Conservation (phyloP, 306 rosid species). For the Cajanus cajan region DNA sequence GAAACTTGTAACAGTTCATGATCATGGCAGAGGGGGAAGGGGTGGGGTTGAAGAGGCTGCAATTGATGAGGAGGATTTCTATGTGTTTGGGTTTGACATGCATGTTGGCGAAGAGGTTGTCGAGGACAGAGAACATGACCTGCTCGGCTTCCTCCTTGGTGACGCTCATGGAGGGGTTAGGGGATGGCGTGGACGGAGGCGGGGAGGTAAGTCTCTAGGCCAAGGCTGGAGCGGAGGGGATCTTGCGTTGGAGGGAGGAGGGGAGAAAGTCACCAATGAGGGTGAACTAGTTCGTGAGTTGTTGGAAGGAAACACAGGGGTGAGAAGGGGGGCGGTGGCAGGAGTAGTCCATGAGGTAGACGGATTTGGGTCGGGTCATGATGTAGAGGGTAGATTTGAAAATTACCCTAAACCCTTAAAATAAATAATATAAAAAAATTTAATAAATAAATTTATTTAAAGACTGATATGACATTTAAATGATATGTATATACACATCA, state of each 20-base stretch:
- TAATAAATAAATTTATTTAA: too few species aligned
- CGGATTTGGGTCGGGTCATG: slow-evolving; percentile 51
- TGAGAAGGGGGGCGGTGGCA: slow-evolving; percentile 44
- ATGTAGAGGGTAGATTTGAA: slow-evolving; percentile 46
- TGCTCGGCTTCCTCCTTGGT: slow-evolving; percentile 59
- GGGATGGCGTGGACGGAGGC: slow-evolving; percentile 52
- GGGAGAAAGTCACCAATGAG: slow-evolving; percentile 52
- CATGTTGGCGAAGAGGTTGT: slow-evolving; percentile 42
- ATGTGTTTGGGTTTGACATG: slow-evolving; percentile 44
- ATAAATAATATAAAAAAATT: too few species aligned
- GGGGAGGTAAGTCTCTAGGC: slow-evolving; percentile 54
- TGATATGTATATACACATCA: too few species aligned
- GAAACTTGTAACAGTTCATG: slow-evolving; percentile 57
- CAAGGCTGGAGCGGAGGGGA: slow-evolving; percentile 52
- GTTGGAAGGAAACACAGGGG: slow-evolving; percentile 12
- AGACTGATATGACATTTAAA: too few species aligned
- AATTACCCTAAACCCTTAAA: too few species aligned
- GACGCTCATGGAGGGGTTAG: slow-evolving; percentile 45
- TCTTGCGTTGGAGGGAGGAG: slow-evolving; percentile 53
- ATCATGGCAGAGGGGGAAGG: slow-evolving; percentile 76
- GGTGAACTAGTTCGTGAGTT: slow-evolving; percentile 49
- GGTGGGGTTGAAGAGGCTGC: slow-evolving; percentile 68
- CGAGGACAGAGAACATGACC: slow-evolving; percentile 58
- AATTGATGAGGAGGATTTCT: slow-evolving; percentile 65
- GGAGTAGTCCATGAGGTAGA: slow-evolving; percentile 56